Conservation (phyloP, 768 basidiomycete species). For the Cyathus striatus region DNA sequence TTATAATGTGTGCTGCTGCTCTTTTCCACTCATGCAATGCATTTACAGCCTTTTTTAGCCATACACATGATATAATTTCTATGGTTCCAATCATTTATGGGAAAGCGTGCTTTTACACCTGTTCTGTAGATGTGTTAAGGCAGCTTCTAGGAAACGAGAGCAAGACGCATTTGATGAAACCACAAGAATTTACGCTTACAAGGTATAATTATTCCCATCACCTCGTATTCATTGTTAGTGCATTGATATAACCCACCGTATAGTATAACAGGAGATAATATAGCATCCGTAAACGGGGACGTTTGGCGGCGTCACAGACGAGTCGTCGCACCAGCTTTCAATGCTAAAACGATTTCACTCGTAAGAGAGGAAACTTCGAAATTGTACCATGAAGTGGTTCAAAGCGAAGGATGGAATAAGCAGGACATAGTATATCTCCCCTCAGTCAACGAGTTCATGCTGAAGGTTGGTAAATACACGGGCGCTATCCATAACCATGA, state of each 20-base stretch:
- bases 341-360: background rate
- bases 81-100: too few species aligned
- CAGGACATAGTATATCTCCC: background rate
- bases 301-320: background rate
- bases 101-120: too few species aligned
- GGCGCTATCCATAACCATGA: background rate
- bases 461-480: background rate
- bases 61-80: too few species aligned
- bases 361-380: background rate
- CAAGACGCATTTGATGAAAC: background rate
- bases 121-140: too few species aligned
- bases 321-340: conserved; percentile 1
- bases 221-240: background rate
- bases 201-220: background rate
- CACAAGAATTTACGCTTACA: background rate
- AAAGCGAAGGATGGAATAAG: background rate
- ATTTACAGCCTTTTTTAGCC: too few species aligned
- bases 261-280: background rate
- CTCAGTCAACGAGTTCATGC: background rate
- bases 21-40: too few species aligned
- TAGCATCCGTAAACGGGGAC: background rate
- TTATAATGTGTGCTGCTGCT: too few species aligned
- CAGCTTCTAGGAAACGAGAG: too few species aligned
- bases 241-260: background rate
- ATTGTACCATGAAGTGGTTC: background rate